Evolutionary conservation across 495 filamentous ascomycete genomes (phyloP).

Genomic region (Lasiosphaeriaceae sp.): DNA sequence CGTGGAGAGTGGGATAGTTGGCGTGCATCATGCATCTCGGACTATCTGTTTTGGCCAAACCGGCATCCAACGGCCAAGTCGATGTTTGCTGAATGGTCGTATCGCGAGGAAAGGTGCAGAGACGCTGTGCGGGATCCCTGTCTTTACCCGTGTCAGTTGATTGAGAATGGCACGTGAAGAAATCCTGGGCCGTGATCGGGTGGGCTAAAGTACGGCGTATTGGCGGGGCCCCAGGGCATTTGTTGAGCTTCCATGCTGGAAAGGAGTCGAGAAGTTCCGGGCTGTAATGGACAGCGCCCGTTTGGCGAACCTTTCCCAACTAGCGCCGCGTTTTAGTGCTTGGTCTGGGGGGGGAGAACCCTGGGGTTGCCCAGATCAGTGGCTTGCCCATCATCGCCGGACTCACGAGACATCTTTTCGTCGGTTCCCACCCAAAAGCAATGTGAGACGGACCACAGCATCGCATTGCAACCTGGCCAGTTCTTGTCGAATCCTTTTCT

Average conservation of each 20-base stretch:
- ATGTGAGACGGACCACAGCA: slow-evolving; percentile 10
- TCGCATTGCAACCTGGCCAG: slow-evolving; percentile 14
- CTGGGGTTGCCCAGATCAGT: no score
- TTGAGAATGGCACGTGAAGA: slow-evolving; percentile 17
- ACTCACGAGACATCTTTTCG: not conserved
- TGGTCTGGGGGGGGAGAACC: slow-evolving; percentile 7
- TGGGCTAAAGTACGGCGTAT: not conserved
- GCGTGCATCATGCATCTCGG: no score
- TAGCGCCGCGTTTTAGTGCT: slow-evolving; percentile 15
- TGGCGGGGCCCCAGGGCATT: not conserved
- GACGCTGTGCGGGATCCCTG: no score
- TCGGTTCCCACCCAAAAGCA: not conserved
- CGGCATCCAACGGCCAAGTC: no score
- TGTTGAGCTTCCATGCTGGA: slow-evolving; percentile 13
- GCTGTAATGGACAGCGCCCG: not conserved
- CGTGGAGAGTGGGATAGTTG: no score
- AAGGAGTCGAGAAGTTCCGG: not conserved
- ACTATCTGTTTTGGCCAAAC: no score
- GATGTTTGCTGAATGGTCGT: no score
- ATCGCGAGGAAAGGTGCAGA: no score
- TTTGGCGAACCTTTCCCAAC: slow-evolving; percentile 9
- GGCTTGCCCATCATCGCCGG: no score
- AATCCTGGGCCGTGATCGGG: slow-evolving; percentile 2
- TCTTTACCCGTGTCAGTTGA: no score
- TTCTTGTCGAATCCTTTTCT: slow-evolving; percentile 6